A percentile compares a stretch with the other conserved stretches of the same genome.
Evolutionary conservation across 2,329 filamentous ascomycete genomes (phyloP).

Genomic region (Fusarium proliferatum): DNA sequence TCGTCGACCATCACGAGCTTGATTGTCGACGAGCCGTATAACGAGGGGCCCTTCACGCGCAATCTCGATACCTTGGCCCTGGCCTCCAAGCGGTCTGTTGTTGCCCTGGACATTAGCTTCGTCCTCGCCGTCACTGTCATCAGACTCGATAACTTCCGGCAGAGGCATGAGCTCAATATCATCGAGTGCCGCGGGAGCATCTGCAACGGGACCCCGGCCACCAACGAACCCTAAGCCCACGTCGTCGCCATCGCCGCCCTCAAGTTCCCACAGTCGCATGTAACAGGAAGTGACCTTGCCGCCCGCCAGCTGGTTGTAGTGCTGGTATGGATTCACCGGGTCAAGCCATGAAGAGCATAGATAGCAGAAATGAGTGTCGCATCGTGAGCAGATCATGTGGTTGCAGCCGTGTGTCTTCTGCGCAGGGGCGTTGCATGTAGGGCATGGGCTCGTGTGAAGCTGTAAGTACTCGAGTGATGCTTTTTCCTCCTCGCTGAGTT

Average conservation of each 20-base stretch:
- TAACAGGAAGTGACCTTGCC: conserved; percentile 74
- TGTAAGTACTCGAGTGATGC: conserved; percentile 87
- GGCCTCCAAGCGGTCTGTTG: conserved; percentile 43
- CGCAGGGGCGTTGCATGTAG: conserved; percentile 84
- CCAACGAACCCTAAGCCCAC: conserved; percentile 60
- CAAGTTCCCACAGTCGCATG: conserved; percentile 89
- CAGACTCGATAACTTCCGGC: conserved; percentile 48
- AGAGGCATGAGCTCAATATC: conserved; percentile 37
- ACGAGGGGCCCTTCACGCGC: conserved; percentile 68
- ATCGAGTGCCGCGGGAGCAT: conserved; percentile 23
- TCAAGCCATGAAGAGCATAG: conserved; percentile 90
- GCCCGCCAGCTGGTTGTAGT: conserved; percentile 78
- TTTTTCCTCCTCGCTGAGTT: conserved; percentile 85
- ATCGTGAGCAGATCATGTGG: conserved; percentile 94
- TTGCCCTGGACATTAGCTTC: conserved; percentile 36
- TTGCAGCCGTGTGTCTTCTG: conserved; percentile 97
- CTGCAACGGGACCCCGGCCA: conserved; percentile 43
- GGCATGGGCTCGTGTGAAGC: conserved; percentile 85
- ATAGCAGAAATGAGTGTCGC: conserved; percentile 94
- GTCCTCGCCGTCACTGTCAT: conserved; percentile 49
- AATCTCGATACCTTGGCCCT: conserved; percentile 55
- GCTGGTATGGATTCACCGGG: conserved; percentile 82
- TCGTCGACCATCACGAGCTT: conserved; percentile 45
- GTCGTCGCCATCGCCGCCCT: conserved; percentile 77
- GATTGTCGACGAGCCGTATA: conserved; percentile 61